phyloP scores from a whole-genome alignment of 345 rosid species.

The Conringia planisiliqua region DNA sequence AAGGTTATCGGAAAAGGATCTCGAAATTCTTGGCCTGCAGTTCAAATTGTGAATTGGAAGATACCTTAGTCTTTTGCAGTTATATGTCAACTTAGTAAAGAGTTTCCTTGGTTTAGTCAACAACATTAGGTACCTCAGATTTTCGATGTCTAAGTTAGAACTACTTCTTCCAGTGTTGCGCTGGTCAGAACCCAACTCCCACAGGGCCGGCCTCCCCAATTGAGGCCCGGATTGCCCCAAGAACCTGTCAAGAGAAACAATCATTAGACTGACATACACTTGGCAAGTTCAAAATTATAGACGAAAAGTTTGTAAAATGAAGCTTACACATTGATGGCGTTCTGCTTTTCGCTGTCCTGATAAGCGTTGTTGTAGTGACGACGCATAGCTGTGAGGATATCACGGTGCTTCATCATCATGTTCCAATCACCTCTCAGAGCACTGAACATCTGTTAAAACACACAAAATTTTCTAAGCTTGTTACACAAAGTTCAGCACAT shows the following conservation, averaged over 20 bases:
- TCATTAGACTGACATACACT: background rate
- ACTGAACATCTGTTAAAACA: slow-evolving; percentile 26
- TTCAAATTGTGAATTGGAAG: slow-evolving; percentile 3
- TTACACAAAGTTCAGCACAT: slow-evolving; percentile 2
- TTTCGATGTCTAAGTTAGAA: slow-evolving; percentile 31
- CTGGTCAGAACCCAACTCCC: slow-evolving; percentile 35
- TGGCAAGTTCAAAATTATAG: background rate
- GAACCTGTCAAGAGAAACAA: slow-evolving; percentile 20
- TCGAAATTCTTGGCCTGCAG: slow-evolving; percentile 30
- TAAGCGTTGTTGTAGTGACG: slow-evolving; percentile 31
- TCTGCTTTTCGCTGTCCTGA: slow-evolving; percentile 28
- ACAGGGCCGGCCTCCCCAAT: slow-evolving; percentile 20
- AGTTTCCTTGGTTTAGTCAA: background rate
- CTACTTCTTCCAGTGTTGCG: slow-evolving; percentile 20
- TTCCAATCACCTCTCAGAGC: slow-evolving; percentile 32
- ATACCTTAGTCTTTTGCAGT: background rate
- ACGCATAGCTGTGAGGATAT: slow-evolving; percentile 17
- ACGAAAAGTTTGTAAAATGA: background rate
- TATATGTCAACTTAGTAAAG: background rate
- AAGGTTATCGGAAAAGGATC: slow-evolving; percentile 33
- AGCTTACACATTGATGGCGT: slow-evolving; percentile 37
- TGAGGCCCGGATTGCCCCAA: slow-evolving; percentile 36
- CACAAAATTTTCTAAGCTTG: background rate
- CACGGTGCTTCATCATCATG: slow-evolving; percentile 24
- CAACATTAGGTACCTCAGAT: slow-evolving; percentile 18